Conservation (phyloP, 208 protist species). For the Trypanosoma mega region DNA sequence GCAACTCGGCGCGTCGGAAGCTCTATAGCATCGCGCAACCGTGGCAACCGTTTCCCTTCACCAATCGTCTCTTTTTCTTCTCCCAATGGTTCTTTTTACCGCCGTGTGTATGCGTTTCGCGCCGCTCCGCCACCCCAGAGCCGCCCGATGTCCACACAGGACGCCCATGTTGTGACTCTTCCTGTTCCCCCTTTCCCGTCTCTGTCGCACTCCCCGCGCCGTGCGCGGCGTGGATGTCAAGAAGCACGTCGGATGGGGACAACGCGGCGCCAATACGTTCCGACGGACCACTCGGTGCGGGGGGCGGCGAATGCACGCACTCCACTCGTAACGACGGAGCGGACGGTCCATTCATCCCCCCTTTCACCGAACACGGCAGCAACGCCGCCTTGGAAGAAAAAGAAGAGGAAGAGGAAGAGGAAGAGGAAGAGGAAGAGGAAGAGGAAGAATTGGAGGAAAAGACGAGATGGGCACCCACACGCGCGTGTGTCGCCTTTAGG, state of each 20-base stretch:
- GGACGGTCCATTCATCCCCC: no score
- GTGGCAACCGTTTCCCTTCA: constrained; percentile 18
- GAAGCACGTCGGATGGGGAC: not conserved
- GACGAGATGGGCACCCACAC: not conserved
- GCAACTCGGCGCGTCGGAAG: no score
- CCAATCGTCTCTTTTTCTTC: constrained; percentile 10
- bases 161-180: not conserved
- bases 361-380: no score
- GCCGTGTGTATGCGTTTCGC: not conserved
- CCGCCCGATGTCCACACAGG: no score
- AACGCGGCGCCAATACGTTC: not conserved
- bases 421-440: no score
- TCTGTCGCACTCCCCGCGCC: not conserved
- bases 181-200: not conserved
- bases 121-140: no score
- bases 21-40: constrained; percentile 24
- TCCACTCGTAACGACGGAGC: no score
- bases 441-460: not conserved
- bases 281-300: no score
- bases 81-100: not conserved
- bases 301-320: no score
- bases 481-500: not conserved
- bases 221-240: not conserved
- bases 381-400: no score
- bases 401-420: no score